Evolutionary conservation across 495 filamentous ascomycete species (phyloP).

Genomic region (Aspergillus conjunctus): DNA sequence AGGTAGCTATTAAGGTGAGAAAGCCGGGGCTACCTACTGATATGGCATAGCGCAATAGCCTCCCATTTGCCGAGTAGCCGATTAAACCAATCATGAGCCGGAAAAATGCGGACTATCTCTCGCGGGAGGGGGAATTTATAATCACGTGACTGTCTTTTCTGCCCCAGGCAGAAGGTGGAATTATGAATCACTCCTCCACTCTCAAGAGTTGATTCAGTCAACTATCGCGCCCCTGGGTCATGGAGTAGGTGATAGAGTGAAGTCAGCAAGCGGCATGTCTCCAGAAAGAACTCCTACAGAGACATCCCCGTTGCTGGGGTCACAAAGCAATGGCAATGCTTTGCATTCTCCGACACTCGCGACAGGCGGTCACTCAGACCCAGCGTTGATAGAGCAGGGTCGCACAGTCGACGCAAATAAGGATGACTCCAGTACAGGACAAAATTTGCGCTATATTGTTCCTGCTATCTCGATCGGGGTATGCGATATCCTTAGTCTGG

Average conservation of each 20-base stretch:
- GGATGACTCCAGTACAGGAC: conserved; percentile 34
- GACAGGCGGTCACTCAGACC: conserved; percentile 25
- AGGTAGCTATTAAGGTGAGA: too few relatives aligned
- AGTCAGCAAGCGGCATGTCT: conserved; percentile 27
- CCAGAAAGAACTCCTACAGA: conserved; percentile 35
- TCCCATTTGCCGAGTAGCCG: conserved; percentile 3
- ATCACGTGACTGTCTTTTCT: conserved; percentile 19
- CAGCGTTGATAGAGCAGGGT: conserved; percentile 18
- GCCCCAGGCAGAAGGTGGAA: conserved; percentile 4
- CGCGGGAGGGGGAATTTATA: conserved; percentile 22
- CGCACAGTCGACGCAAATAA: conserved; percentile 25
- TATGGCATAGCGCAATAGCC: background rate
- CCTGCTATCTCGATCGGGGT: conserved; percentile 57
- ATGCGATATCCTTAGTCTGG: conserved; percentile 19
- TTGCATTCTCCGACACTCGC: conserved; percentile 28
- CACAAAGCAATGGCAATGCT: conserved; percentile 30
- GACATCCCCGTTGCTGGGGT: conserved; percentile 46
- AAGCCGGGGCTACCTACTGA: background rate
- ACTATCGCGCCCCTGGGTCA: conserved; percentile 1
- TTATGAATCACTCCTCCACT: background rate
- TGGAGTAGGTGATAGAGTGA: conserved; percentile 11
- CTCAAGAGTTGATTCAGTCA: background rate
- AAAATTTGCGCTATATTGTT: conserved; percentile 48
- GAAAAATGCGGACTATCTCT: background rate
- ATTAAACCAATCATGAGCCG: conserved; percentile 7